These are phyloP conservation scores for Suillus americanus DNA, from an alignment of 768 basidiomycete genomes.

Conservation along the genomic window DNA sequence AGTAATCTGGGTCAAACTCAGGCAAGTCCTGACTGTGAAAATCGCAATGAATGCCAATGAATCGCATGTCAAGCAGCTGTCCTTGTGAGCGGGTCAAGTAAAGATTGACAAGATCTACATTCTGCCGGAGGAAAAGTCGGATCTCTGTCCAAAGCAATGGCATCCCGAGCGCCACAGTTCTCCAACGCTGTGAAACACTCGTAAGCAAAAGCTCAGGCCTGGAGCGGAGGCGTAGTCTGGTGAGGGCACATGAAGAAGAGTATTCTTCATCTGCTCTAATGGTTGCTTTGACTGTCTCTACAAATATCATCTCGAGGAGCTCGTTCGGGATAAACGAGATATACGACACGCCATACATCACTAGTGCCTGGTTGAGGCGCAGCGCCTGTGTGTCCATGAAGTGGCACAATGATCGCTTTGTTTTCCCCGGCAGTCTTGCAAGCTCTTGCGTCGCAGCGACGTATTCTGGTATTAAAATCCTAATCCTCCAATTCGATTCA, in stretches of 20 bases:
- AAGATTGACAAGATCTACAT: conserved; percentile 23
- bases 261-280: background rate
- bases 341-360: background rate
- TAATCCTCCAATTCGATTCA: background rate
- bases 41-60: conserved; percentile 21
- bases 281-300: conserved; percentile 15
- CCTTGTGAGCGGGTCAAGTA: conserved; percentile 28
- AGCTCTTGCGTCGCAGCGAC: conserved; percentile 15
- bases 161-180: conserved; percentile 35
- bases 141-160: conserved; percentile 41
- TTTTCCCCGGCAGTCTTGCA: conserved; percentile 17
- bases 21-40: conserved; percentile 16
- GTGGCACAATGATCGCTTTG: conserved; percentile 16
- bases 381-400: conserved; percentile 21
- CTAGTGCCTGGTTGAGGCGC: conserved; percentile 12
- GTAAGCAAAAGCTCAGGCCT: conserved; percentile 37
- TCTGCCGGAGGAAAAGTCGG: conserved; percentile 26
- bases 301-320: conserved; percentile 26
- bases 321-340: conserved; percentile 27
- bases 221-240: background rate
- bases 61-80: conserved; percentile 20
- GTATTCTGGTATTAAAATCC: conserved; percentile 6
- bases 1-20: conserved; percentile 20
- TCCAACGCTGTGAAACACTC: conserved; percentile 44
- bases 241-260: conserved; percentile 4